Percentiles rank a stretch among this genome's conserved stretches.
phyloP scores from a whole-genome alignment of 345 rosid species.

The Arabidopsis arenosa region DNA sequence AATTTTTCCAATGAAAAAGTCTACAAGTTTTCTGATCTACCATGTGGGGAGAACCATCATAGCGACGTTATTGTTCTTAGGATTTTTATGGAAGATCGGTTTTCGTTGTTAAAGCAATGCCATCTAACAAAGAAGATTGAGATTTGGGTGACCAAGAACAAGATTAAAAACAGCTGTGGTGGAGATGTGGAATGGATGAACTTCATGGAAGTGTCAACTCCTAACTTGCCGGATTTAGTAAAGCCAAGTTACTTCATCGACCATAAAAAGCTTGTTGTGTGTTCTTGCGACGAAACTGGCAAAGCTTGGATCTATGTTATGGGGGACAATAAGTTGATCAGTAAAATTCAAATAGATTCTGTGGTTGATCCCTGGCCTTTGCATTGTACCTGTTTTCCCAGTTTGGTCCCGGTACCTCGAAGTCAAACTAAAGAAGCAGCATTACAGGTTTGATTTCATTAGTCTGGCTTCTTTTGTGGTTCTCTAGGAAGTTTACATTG shows the following conservation, averaged over 20 bases:
- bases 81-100: neutral
- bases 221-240: neutral
- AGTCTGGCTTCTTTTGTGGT: neutral
- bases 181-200: neutral
- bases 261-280: neutral
- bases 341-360: neutral
- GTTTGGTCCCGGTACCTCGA: neutral
- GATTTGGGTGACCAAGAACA: conserved; percentile 4
- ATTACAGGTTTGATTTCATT: neutral
- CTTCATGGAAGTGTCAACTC: neutral
- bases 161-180: neutral
- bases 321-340: neutral
- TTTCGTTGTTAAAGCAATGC: neutral
- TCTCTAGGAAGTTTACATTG: too few species aligned
- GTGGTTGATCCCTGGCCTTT: neutral
- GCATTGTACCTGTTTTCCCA: neutral
- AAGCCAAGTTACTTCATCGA: neutral
- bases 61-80: neutral
- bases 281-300: neutral
- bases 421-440: neutral
- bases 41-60: neutral
- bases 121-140: neutral
- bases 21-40: neutral
- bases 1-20: neutral
- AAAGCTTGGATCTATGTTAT: neutral